Percentiles rank a stretch among this genome's conserved stretches.
These are phyloP conservation scores for Aspergillus sclerotialis DNA, from an alignment of 2,329 filamentous ascomycete species.

Conservation along the genomic window DNA sequence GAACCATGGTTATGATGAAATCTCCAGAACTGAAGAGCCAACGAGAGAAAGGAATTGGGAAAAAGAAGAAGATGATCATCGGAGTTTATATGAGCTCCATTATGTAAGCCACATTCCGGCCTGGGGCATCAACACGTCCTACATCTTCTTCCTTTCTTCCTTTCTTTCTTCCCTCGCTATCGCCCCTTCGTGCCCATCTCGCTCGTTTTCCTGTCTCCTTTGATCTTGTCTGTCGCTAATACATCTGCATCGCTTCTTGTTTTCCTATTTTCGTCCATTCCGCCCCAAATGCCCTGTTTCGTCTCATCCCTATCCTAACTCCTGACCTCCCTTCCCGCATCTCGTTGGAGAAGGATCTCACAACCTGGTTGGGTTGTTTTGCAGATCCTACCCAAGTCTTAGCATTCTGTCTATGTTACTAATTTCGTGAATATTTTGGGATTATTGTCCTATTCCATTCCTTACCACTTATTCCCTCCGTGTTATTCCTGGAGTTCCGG, in stretches of 20 bases:
- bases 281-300: slow-evolving; percentile 1
- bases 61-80: too few species aligned
- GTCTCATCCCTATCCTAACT: slow-evolving; percentile 6
- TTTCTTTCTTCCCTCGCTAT: slow-evolving; percentile 6
- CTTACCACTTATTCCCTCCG: neutral
- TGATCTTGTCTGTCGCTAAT: slow-evolving; percentile 4
- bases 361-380: neutral
- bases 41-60: too few species aligned
- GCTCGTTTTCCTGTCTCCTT: slow-evolving; percentile 6
- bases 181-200: slow-evolving; percentile 1
- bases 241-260: neutral
- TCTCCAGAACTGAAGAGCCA: too few species aligned
- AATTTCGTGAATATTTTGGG: too few species aligned
- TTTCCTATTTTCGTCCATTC: slow-evolving; percentile 5
- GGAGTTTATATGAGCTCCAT: too few species aligned
- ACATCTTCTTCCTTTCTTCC: too few species aligned
- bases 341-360: neutral
- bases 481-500: neutral
- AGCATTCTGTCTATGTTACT: too few species aligned
- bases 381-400: too few species aligned
- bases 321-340: neutral
- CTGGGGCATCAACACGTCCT: too few species aligned
- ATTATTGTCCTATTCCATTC: neutral
- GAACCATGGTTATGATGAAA: too few species aligned
- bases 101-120: too few species aligned